Evolutionary conservation across 1,284 basidiomycete species (phyloP).

Genomic region (Ceratobasidium sp.): DNA sequence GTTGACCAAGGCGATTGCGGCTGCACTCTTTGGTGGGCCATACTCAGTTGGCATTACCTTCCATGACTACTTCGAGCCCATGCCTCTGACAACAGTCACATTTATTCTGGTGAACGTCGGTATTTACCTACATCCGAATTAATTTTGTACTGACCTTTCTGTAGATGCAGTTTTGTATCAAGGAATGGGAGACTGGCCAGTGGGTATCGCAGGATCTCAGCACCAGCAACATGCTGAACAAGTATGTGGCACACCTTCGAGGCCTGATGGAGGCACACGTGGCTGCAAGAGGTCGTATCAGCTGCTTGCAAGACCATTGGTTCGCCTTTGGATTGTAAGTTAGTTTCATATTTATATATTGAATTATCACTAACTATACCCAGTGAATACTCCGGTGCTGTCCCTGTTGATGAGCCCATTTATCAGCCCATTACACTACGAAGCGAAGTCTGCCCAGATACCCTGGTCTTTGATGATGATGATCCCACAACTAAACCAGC

Average conservation of each 20-base stretch:
- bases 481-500: no score
- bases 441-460: no score
- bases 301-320: neutral
- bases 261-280: neutral
- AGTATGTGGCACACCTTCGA: neutral
- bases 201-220: neutral
- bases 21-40: neutral
- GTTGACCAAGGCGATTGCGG: neutral
- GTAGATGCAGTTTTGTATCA: conserved; percentile 8
- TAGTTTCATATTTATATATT: no score
- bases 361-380: no score
- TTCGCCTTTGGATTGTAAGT: neutral
- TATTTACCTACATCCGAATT: neutral
- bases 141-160: neutral
- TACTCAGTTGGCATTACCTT: neutral
- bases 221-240: neutral
- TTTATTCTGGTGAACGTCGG: neutral
- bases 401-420: no score
- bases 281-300: neutral
- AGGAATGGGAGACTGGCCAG: neutral
- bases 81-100: neutral
- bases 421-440: no score
- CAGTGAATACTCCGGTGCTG: no score
- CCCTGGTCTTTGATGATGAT: no score
- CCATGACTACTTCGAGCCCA: neutral